These are phyloP conservation scores for Microdochium nivale DNA, from an alignment of 2,329 filamentous ascomycete species.

Conservation along the genomic window DNA sequence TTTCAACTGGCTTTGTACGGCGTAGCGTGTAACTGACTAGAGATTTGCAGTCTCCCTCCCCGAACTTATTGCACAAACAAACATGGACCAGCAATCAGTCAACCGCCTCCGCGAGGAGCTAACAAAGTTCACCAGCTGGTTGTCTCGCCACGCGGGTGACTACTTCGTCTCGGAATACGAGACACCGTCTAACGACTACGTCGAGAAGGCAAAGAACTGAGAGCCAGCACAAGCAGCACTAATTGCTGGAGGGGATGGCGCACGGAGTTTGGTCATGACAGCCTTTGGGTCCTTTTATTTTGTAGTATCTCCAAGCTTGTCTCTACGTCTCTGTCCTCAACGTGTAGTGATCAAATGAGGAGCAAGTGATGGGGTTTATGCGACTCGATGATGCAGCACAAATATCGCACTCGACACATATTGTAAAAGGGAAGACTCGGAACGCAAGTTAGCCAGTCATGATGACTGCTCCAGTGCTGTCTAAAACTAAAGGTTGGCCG, in stretches of 20 bases:
- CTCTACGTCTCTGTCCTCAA: no score
- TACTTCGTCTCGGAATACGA: constrained; percentile 78
- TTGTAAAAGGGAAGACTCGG: no score
- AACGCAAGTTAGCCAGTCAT: no score
- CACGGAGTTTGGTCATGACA: neutral
- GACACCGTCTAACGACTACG: constrained; percentile 61
- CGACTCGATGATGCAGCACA: no score
- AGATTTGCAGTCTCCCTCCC: constrained; percentile 67
- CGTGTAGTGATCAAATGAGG: no score
- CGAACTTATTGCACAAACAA: constrained; percentile 91
- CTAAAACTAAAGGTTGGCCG: no score
- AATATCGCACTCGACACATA: no score
- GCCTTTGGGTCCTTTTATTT: neutral
- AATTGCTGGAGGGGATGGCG: neutral
- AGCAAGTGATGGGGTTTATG: no score
- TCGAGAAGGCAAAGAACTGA: constrained; percentile 50
- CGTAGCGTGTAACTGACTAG: constrained; percentile 5
- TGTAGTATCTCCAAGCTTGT: neutral
- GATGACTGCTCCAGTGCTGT: no score
- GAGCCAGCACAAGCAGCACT: no score
- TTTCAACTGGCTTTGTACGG: neutral
- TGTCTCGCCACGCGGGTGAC: constrained; percentile 64
- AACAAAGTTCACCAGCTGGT: constrained; percentile 76
- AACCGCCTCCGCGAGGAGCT: constrained; percentile 84
- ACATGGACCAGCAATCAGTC: constrained; percentile 92